A percentile compares a stretch with the other conserved stretches of the same genome.
Evolutionary conservation across 345 rosid genomes (phyloP).

Genomic region (Draba incana): DNA sequence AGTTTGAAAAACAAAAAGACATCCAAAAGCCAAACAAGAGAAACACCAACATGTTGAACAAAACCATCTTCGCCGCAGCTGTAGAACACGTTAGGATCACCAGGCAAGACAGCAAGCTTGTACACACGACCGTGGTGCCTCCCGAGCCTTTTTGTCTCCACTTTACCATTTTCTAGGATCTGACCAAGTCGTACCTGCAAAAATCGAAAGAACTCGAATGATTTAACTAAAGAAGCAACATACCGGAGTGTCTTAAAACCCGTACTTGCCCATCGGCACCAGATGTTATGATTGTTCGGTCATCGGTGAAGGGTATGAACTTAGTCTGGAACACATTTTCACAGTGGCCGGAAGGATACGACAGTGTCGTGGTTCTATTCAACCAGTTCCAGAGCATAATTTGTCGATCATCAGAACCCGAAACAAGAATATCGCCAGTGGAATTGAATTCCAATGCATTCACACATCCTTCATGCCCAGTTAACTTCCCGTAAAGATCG

Average conservation of each 20-base stretch:
- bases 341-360: slow-evolving; percentile 62
- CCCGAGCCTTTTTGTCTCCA: slow-evolving; percentile 54
- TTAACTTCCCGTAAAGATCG: slow-evolving; percentile 52
- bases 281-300: slow-evolving; percentile 56
- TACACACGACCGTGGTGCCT: slow-evolving; percentile 54
- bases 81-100: slow-evolving; percentile 59
- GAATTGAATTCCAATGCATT: slow-evolving; percentile 58
- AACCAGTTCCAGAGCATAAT: slow-evolving; percentile 60
- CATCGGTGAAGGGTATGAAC: slow-evolving; percentile 60
- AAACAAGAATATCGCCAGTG: slow-evolving; percentile 59
- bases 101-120: slow-evolving; percentile 66
- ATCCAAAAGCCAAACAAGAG: neutral
- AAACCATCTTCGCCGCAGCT: slow-evolving; percentile 74
- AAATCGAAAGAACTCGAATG: too few species aligned
- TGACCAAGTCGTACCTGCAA: slow-evolving; percentile 61
- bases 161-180: slow-evolving; percentile 49
- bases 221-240: too few species aligned
- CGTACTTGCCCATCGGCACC: slow-evolving; percentile 68
- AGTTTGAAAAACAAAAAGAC: slow-evolving; percentile 16
- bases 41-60: slow-evolving; percentile 54
- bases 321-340: slow-evolving; percentile 62
- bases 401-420: slow-evolving; percentile 65
- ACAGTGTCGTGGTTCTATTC: slow-evolving; percentile 32
- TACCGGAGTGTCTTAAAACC: too few species aligned
- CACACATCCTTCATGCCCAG: slow-evolving; percentile 66